A percentile compares a stretch with the other conserved stretches of the same genome.
Conservation (phyloP, 2,329 filamentous ascomycete genomes). For the Fusarium stilboides region DNA sequence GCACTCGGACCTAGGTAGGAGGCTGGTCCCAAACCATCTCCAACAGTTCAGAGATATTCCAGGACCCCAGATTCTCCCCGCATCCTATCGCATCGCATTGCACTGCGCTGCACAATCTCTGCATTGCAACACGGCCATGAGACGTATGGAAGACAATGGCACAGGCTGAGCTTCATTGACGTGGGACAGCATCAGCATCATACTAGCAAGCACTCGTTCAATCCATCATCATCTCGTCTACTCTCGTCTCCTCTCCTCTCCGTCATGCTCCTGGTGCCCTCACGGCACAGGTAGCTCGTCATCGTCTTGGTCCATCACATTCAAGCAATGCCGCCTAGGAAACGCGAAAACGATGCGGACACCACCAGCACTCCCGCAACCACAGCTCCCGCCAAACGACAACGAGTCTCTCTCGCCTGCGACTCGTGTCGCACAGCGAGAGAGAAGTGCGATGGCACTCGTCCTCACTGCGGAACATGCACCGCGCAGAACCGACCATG, state of each 20-base stretch:
- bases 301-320: slow-evolving; percentile 24
- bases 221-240: slow-evolving; percentile 7
- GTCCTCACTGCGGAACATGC: slow-evolving; percentile 78
- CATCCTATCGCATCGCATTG: slow-evolving; percentile 31
- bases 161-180: slow-evolving; percentile 36
- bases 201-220: slow-evolving; percentile 33
- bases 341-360: slow-evolving; percentile 52
- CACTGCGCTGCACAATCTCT: slow-evolving; percentile 7
- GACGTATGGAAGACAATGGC: slow-evolving; percentile 34
- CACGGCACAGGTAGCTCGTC: slow-evolving; percentile 44
- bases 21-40: slow-evolving; percentile 34
- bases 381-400: slow-evolving; percentile 65
- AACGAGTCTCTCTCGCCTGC: slow-evolving; percentile 78
- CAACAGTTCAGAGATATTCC: slow-evolving; percentile 42
- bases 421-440: slow-evolving; percentile 77
- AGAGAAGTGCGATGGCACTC: slow-evolving; percentile 80
- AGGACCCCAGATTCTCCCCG: slow-evolving; percentile 50
- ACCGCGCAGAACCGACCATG: slow-evolving; percentile 74
- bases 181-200: slow-evolving; percentile 39
- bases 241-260: slow-evolving; percentile 8
- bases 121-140: slow-evolving; percentile 23
- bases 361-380: slow-evolving; percentile 44
- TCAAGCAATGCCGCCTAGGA: slow-evolving; percentile 59
- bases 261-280: slow-evolving; percentile 47
- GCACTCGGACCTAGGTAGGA: slow-evolving; percentile 21